Evolutionary conservation across 1,284 basidiomycete species (phyloP), one percentile per base, ranked within the genome.

Genomic region (Omphalotus olearius): DNA sequence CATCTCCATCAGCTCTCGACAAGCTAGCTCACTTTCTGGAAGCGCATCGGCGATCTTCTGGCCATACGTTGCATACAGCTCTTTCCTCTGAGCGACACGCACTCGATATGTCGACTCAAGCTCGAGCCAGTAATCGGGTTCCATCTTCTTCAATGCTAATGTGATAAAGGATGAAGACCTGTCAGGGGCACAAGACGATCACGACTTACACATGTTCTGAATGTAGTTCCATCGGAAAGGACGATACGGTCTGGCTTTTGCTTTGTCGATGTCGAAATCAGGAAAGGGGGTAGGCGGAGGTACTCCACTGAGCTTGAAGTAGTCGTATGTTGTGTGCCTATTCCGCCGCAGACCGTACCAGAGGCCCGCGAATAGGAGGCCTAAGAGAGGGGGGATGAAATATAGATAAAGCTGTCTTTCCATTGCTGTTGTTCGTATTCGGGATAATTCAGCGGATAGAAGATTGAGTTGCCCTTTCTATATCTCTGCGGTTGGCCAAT

Each of bases 101-200:
- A 67, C 64, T 0, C 64, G 62, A 59, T 79, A 79, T 0, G 75
- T 75, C 3, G 72, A 75, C 56, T 79, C 76, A 20, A 79, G 67
- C 51, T 79, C 77, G 23, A 79, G 61, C 76, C 76, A 79, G 63
- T 69, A 77, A 55, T 79, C 75, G 7, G 72, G 71, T 42, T 79
- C 77, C 58, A 79, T 64, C 47, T 64, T 68, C 58, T 68, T 70
- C 25, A 79, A 57, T 37, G 75, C 78, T 78, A 28, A 4, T 33
- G 30, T 33, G 7, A 9, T 13, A 7, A 13, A 13, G 30, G 40
- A 36, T 6, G 11, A 41, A 16, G 20, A 18, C 10, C 16, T 25
- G 43, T 20, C 11, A n/a, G 26, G n/a, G 36, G 18, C 6, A 41
- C 39, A 18, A 18, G 17, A 26, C 7, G 6, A 26, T 33, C 30